These are phyloP conservation scores for Coemansia sp. DNA, from an alignment of 192 early-diverging fungal genomes.

Conservation along the genomic window DNA sequence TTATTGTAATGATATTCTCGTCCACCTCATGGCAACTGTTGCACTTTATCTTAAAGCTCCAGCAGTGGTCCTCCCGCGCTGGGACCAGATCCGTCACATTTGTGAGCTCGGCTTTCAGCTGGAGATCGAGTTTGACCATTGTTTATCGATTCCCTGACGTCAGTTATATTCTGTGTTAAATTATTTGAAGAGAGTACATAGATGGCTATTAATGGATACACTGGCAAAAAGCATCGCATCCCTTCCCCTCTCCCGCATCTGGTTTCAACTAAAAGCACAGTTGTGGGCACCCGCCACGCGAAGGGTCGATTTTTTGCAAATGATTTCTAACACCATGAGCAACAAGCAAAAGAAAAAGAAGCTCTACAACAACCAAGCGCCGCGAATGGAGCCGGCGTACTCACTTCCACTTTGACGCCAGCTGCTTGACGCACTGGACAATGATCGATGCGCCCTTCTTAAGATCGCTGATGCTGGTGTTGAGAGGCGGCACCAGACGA, in stretches of 20 bases:
- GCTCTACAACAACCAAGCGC: no score
- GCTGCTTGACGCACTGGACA: conserved; percentile 54
- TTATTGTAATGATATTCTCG: conserved; percentile 51
- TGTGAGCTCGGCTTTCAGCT: conserved; percentile 76
- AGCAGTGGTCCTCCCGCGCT: conserved; percentile 51
- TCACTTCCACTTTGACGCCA: conserved; percentile 12
- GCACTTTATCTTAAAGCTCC: conserved; percentile 81
- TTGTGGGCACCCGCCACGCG: conserved; percentile 2
- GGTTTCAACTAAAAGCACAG: not conserved
- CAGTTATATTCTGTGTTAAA: no score
- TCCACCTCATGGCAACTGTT: conserved; percentile 76
- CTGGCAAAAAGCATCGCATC: no score
- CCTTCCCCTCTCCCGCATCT: no score
- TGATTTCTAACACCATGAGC: no score
- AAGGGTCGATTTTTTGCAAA: no score
- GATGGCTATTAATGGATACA: no score
- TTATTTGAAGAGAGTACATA: no score
- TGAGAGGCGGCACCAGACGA: conserved; percentile 90
- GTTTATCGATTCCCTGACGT: not conserved
- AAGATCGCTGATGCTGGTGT: conserved; percentile 74
- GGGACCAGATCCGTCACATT: conserved; percentile 77
- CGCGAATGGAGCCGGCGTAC: no score
- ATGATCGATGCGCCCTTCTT: conserved; percentile 73
- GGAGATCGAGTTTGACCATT: conserved; percentile 51
- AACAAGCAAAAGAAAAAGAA: no score